Evolutionary conservation across 2,329 filamentous ascomycete genomes (phyloP), one percentile per base, ranked within the genome.

Genomic region (Arthrobotrys musiformis): DNA sequence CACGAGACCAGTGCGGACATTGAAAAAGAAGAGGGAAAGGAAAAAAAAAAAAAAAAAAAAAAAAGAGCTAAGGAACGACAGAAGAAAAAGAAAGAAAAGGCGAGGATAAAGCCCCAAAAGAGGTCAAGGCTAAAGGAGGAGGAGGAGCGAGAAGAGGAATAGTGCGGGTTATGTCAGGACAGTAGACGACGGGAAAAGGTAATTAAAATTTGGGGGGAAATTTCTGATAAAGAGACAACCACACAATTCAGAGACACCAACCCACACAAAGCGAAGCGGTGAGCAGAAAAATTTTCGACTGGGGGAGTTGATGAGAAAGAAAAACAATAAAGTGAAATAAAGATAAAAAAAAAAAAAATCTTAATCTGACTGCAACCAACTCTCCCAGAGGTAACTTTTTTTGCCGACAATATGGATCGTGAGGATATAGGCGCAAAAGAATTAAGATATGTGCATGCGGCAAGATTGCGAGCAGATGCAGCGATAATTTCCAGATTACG

Each of bases 391-490:
- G 33, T 70, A 22, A 30, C n/a, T 58, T 52, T 62, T 58, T 52
- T 62, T 44, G 17, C 54, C 44, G 30, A 66, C 17, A n/a, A 58
- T 48, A 69, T 42, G 42, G 33, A 46, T 54, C 28, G 52, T 69
- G 50, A 58, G 52, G 40, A 60, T 58, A 48, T n/a, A 40, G 52
- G 48, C 48, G 44, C 40, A 33, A 56, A 44, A 46, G 33, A 66
- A 61, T 61, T 17, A 22, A 24, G 42, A 40, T 58, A 26, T 13
- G 37, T 62, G 67, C 67, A 50, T 67, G 52, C 70, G 70, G 70
- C 70, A 69, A 69, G 70, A 76, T 76, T 76, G 60, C 70, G 64
- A 68, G 64, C 64, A 69, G 70, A 56, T 76, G 70, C 70, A 69
- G 62, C 62, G 64, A 76, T 76, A 76, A 76, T 76, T 76, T 76